These are phyloP conservation scores for Ceratocystis lukuohia DNA, from an alignment of 2,329 filamentous ascomycete genomes.

Conservation along the genomic window DNA sequence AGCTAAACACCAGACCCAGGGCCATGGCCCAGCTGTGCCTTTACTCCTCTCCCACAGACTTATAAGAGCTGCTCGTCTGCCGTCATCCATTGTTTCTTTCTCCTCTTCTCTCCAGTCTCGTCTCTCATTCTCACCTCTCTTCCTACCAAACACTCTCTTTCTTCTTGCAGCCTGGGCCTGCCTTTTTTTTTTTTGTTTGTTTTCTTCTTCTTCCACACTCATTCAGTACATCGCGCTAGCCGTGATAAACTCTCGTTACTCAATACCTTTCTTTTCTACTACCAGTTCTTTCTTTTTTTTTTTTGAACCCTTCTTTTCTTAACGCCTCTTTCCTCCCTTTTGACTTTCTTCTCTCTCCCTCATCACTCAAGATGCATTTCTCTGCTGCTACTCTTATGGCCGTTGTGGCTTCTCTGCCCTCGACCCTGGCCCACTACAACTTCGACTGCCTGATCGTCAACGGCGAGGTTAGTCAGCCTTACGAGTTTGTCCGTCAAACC, in stretches of 20 bases:
- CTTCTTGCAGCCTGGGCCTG: conserved; percentile 9
- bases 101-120: conserved; percentile 5
- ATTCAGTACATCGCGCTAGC: conserved; percentile 8
- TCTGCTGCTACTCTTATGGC: conserved; percentile 23
- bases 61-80: neutral
- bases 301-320: neutral
- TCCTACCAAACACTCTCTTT: conserved; percentile 3
- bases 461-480: conserved; percentile 33
- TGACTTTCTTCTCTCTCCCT: neutral
- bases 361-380: conserved; percentile 23
- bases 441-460: conserved; percentile 35
- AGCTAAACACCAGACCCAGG: neutral
- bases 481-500: conserved; percentile 39
- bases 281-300: neutral
- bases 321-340: neutral
- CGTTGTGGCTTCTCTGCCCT: conserved; percentile 23
- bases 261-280: neutral
- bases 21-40: neutral
- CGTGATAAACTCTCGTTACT: neutral
- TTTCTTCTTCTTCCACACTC: conserved; percentile 5
- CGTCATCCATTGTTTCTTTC: neutral
- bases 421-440: conserved; percentile 31
- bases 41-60: neutral
- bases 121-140: conserved; percentile 9
- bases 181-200: neutral